phyloP scores from a whole-genome alignment of 306 rosid species.

The Rosa chinensis region DNA sequence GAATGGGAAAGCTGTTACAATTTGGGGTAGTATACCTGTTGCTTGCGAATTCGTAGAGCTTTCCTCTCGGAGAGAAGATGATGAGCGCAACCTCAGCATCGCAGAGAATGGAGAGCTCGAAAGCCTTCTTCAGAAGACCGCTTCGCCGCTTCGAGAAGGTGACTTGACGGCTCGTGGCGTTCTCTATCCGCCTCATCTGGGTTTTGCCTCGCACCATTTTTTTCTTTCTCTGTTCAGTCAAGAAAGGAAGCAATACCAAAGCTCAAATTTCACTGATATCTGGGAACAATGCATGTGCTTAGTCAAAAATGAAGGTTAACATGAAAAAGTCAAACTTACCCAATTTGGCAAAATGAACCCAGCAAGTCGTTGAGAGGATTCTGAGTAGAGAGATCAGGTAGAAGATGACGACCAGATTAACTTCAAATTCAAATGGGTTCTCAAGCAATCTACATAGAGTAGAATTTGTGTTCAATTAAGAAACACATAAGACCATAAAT shows the following conservation, averaged over 20 bases:
- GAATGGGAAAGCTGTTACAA: not conserved
- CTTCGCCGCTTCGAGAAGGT: slow-evolving; percentile 82
- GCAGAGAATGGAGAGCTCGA: slow-evolving; percentile 82
- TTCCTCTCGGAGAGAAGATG: slow-evolving; percentile 51
- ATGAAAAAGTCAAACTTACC: slow-evolving; percentile 3
- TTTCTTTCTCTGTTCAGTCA: not conserved
- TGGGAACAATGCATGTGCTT: not conserved
- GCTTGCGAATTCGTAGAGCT: slow-evolving; percentile 57
- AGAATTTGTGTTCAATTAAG: not conserved
- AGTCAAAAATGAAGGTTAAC: not conserved
- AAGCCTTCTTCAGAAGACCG: slow-evolving; percentile 86
- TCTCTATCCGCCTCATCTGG: slow-evolving; percentile 79
- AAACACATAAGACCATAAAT: not conserved
- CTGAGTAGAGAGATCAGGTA: not conserved
- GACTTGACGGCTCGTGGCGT: slow-evolving; percentile 88
- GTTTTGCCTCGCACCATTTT: slow-evolving; percentile 94
- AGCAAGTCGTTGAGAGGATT: slow-evolving; percentile 3
- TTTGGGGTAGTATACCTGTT: slow-evolving; percentile 33
- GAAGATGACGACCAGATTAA: not conserved
- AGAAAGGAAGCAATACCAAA: not conserved
- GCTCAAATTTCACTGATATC: not conserved
- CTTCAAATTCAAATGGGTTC: not conserved
- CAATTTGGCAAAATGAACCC: slow-evolving; percentile 16
- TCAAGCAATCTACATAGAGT: not conserved
- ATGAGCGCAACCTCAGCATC: slow-evolving; percentile 60